These are phyloP conservation scores for Ogataea ramenticola DNA, from an alignment of 805 yeast genomes.

Conservation along the genomic window DNA sequence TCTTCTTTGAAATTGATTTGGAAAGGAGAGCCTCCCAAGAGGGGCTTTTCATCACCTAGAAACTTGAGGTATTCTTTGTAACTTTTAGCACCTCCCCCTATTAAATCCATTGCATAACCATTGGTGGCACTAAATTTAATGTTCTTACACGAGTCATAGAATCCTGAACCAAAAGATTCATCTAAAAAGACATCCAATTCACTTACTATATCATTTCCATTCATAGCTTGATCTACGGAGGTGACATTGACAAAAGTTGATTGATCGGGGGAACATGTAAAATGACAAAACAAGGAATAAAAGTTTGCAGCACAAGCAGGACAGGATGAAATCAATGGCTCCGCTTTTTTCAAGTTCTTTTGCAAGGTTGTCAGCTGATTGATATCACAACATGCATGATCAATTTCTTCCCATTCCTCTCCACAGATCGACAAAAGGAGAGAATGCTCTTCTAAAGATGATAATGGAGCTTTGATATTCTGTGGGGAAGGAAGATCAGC, in stretches of 20 bases:
- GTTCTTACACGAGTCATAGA: slow-evolving; percentile 80
- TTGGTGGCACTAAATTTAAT: slow-evolving; percentile 92
- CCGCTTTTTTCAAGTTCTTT: slow-evolving; percentile 64
- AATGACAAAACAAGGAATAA: slow-evolving; percentile 73
- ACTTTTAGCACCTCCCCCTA: slow-evolving; percentile 93
- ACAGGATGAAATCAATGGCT: slow-evolving; percentile 76
- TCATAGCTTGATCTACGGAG: slow-evolving; percentile 36
- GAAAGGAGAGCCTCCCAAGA: slow-evolving; percentile 92
- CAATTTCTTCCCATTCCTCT: slow-evolving; percentile 42
- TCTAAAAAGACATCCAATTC: slow-evolving; percentile 63
- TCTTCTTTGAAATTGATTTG: slow-evolving; percentile 71
- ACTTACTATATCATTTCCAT: slow-evolving; percentile 54
- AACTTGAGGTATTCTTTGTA: slow-evolving; percentile 72
- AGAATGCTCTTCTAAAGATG: slow-evolving; percentile 36
- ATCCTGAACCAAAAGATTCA: slow-evolving; percentile 48
- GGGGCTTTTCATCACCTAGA: slow-evolving; percentile 89
- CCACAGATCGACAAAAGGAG: slow-evolving; percentile 66
- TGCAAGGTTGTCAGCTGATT: slow-evolving; percentile 53
- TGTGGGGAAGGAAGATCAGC: slow-evolving; percentile 72
- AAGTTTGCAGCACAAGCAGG: slow-evolving; percentile 92
- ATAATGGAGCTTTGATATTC: slow-evolving; percentile 39
- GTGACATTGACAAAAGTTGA: slow-evolving; percentile 66
- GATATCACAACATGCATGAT: slow-evolving; percentile 61
- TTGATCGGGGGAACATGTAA: slow-evolving; percentile 87
- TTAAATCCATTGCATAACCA: slow-evolving; percentile 92